Evolutionary conservation across 1,139 yeast species (phyloP).

Genomic region (Yamadazyma sp.): DNA sequence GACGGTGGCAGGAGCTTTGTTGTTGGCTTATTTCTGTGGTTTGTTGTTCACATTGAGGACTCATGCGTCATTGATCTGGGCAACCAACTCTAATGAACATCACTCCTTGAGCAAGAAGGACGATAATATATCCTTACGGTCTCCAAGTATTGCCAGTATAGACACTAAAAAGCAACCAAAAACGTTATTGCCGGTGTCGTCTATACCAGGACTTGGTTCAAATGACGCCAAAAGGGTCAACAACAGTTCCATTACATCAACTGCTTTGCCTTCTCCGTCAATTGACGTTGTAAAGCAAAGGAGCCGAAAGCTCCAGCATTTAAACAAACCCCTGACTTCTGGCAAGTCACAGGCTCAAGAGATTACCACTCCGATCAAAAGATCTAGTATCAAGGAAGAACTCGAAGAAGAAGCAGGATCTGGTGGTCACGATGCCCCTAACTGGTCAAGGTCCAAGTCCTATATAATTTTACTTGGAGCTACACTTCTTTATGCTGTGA

Average conservation of each 20-base stretch:
- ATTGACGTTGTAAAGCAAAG: slow-evolving; percentile 22
- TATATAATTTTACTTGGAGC: slow-evolving; percentile 83
- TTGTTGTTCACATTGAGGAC: slow-evolving; percentile 90
- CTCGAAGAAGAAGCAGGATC: slow-evolving; percentile 22
- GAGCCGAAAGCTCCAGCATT: slow-evolving; percentile 9
- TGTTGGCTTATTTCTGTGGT: slow-evolving; percentile 87
- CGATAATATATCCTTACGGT: slow-evolving; percentile 13
- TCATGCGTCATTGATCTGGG: slow-evolving; percentile 97
- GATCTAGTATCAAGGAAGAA: slow-evolving; percentile 9
- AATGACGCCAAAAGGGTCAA: background rate
- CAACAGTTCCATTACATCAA: slow-evolving; percentile 6
- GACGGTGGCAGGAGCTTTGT: slow-evolving; percentile 76
- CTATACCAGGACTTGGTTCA: background rate
- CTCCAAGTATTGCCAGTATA: slow-evolving; percentile 27
- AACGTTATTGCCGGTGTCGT: slow-evolving; percentile 9
- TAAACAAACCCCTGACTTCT: background rate
- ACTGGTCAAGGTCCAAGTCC: slow-evolving; percentile 89
- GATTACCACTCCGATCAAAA: slow-evolving; percentile 10
- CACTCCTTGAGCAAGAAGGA: slow-evolving; percentile 12
- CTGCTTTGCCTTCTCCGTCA: slow-evolving; percentile 22
- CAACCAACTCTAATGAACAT: slow-evolving; percentile 46
- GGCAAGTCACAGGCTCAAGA: slow-evolving; percentile 6
- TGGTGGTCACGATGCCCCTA: slow-evolving; percentile 91
- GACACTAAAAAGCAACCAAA: slow-evolving; percentile 19
- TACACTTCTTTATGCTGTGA: slow-evolving; percentile 82